Evolutionary conservation across 2,329 filamentous ascomycete genomes (phyloP), one percentile per base, ranked within the genome.

Genomic region (Trichoderma polysporum): DNA sequence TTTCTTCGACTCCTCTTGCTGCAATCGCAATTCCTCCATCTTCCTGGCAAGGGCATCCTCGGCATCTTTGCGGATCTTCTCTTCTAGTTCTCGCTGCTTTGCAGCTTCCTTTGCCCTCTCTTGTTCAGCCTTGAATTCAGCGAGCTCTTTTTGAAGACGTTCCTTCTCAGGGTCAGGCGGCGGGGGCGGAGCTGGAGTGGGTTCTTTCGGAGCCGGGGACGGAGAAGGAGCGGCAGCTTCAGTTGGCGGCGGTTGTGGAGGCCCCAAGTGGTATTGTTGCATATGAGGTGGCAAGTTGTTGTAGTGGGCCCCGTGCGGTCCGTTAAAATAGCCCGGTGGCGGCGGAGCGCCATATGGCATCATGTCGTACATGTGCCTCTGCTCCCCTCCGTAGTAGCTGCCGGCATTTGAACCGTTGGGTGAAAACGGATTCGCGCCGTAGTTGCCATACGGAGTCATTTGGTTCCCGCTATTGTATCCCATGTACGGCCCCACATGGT

Each of bases 141-240:
- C 81, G 17, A 91, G 77, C 71, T 90, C 84, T 69, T 86, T 83
- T 69, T 89, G 84, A 66, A 90, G 83, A n/a, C 81, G 81, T 69
- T 90, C 80, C 72, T 87, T 87, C 66, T 90, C 85, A 1, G 85
- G 82, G 62, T 90, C 85, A 33, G 74, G 74, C 4, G 72, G 73
- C 13, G 76, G 75, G 39, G 74, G 73, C 3, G 72, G 74, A 12
- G 76, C 74, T 17, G 62, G 62, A 57, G 62, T 50, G 15, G 78
- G 77, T 66, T 80, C 79, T 71, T 80, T 77, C 6, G 79, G 78
- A 1, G 79, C 77, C 15, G 62, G 62, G 31, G 62, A 41, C 10
- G 79, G 74, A 7, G 78, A 71, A n/a, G 70, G 74, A 15, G 73
- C 78, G 1, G 79, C 77, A 17, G 76, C 73, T 66, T 84, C 81